Percentiles rank a stretch among this genome's conserved stretches.
Conservation (phyloP, 177 flowering plant species). For the Tripterygium wilfordii region DNA sequence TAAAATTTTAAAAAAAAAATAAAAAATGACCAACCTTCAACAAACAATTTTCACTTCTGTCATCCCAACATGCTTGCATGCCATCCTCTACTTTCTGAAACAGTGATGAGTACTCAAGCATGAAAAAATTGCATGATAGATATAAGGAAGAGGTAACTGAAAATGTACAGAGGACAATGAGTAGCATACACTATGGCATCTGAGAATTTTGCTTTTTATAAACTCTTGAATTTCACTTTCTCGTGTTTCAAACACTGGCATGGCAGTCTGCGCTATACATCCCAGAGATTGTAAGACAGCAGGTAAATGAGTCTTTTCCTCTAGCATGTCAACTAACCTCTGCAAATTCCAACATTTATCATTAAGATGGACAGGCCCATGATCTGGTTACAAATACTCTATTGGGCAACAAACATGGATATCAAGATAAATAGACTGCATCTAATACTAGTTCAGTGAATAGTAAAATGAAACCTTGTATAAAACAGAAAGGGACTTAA, state of each 20-base stretch:
- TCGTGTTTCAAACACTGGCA: conserved; percentile 96
- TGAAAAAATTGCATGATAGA: too few species aligned
- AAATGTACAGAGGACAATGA: conserved; percentile 91
- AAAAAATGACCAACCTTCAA: conserved; percentile 64
- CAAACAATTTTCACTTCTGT: conserved; percentile 77
- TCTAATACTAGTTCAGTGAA: background rate
- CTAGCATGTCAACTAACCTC: conserved; percentile 95
- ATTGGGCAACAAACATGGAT: too few species aligned
- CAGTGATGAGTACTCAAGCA: conserved; percentile 1
- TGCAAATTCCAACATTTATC: too few species aligned
- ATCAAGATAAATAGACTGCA: background rate
- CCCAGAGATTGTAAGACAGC: conserved; percentile 93
- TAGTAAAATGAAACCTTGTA: conserved; percentile 58
- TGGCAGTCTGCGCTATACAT: conserved; percentile 94
- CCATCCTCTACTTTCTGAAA: conserved; percentile 55
- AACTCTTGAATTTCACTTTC: conserved; percentile 78
- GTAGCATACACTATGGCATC: conserved; percentile 47
- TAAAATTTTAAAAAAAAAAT: too few species aligned
- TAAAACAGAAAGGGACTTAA: conserved; percentile 86
- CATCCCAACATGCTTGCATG: conserved; percentile 54
- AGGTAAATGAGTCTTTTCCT: conserved; percentile 74
- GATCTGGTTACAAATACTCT: too few species aligned
- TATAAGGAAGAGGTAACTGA: too few species aligned
- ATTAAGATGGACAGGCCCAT: too few species aligned
- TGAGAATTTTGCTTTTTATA: conserved; percentile 57